Conservation (phyloP, 257 asterid genomes). For the Fraxinus pennsylvanica region DNA sequence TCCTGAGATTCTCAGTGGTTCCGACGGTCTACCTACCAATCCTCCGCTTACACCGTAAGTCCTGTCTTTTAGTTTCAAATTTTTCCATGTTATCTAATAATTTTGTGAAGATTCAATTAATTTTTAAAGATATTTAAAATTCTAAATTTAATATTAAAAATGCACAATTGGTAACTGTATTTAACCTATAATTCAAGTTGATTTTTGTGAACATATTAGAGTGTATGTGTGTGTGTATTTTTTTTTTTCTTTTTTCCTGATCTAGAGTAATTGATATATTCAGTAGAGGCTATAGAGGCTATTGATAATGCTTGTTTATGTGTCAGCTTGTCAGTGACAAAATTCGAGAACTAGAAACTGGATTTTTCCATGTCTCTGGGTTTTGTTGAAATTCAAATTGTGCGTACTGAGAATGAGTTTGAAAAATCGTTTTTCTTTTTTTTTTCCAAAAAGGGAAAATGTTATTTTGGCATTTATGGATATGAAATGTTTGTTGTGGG, state of each 20-base stretch:
- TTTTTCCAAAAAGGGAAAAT: not conserved
- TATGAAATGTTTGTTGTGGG: not conserved
- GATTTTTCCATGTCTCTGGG: not conserved
- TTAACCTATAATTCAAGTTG: not conserved
- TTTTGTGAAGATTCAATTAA: not conserved
- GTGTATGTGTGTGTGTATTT: too few species aligned
- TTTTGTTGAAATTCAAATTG: not conserved
- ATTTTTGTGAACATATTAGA: not conserved
- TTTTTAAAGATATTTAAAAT: slow-evolving; percentile 15
- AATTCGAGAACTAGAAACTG: not conserved
- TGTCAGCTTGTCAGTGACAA: not conserved
- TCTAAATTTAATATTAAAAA: not conserved
- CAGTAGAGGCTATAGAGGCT: not conserved
- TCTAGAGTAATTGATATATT: not conserved
- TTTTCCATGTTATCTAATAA: not conserved
- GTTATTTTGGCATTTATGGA: not conserved
- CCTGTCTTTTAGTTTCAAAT: not conserved
- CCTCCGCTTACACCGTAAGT: slow-evolving; percentile 59
- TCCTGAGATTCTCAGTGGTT: slow-evolving; percentile 16
- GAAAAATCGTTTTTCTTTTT: too few species aligned
- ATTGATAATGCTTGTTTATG: not conserved
- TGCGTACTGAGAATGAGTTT: not conserved
- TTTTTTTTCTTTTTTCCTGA: not conserved
- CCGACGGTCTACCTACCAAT: slow-evolving; percentile 21
- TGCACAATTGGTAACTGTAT: not conserved